Base-by-base conservation (phyloP, 1,284 basidiomycete species). In the Tetrapyrgos nigripes region DNA sequence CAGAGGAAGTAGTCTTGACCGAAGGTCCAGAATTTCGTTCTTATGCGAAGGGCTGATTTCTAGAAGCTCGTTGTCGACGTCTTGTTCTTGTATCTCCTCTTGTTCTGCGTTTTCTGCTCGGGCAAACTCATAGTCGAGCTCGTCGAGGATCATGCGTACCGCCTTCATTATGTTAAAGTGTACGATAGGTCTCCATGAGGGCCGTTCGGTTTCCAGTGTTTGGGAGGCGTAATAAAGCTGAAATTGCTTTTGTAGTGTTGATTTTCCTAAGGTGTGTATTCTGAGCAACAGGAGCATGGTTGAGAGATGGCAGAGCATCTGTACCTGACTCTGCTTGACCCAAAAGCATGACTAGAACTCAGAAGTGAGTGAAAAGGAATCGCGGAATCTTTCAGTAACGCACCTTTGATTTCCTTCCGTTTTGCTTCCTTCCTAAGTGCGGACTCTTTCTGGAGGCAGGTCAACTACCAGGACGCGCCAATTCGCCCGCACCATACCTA, bases 151-250 rank as follows among this genome's bases (percentile, higher is more conserved):
- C 75, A 86, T 86, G 33, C 88, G 86, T 17, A 93, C 76, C 53
- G 89, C 89, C 69, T 89, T 90, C 79, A 93, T 83, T 65, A 92
- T 79, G 74, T 92, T 92, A 76, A 90, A 87, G 75, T 89, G 91
- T 27, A 93, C 89, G 52, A 92, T 86, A 2, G 89, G 88, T 26
- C 84, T 82, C 91, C 91, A 93, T 17, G 83, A 83, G 0, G 87
- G 85, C 21, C 87, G 85, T 72, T 90, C 88, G 57, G 77, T 73
- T 59, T 93, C 89, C 47, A 93, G 79, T 1, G 85, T 77, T 58
- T 84, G 79, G 6, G 88, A 86, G 2, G 89, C 85, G 66, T 92
- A 91, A 72, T 87, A 87, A 1, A 93, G 79, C 68, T 93, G 91
- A 67, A 93, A 91, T 72, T 93, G 89, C 65, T 91, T 92, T 67